Evolutionary conservation across 495 filamentous ascomycete genomes (phyloP).

Genomic region (Gamarada debralockiae): DNA sequence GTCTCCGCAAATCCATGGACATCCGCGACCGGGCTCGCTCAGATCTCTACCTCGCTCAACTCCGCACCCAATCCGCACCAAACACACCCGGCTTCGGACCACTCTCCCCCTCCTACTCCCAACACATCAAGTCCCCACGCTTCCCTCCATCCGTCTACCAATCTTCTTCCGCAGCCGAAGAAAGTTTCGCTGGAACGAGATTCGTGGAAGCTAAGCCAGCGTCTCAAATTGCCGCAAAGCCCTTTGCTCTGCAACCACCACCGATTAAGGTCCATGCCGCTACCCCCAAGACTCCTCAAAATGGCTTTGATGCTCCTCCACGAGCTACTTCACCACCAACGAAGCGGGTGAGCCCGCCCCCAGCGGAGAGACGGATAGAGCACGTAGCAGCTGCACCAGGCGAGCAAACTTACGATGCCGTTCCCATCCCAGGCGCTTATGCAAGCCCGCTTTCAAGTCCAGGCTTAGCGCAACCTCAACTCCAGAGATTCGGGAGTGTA

Average conservation of each 20-base stretch:
- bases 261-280: constrained; percentile 72
- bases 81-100: constrained; percentile 89
- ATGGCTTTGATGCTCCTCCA: constrained; percentile 20
- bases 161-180: constrained; percentile 39
- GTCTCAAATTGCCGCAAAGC: constrained; percentile 38
- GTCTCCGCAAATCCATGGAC: constrained; percentile 94
- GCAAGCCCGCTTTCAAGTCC: constrained; percentile 21
- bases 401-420: constrained; percentile 62
- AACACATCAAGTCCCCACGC: constrained; percentile 48
- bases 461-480: constrained; percentile 13
- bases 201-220: constrained; percentile 47
- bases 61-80: constrained; percentile 86
- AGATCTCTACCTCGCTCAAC: constrained; percentile 93
- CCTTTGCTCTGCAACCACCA: constrained; percentile 82
- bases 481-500: constrained; percentile 22
- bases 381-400: constrained; percentile 53
- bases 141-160: constrained; percentile 49
- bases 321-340: constrained; percentile 9
- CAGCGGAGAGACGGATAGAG: constrained; percentile 27
- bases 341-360: constrained; percentile 9
- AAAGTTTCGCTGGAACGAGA: constrained; percentile 31
- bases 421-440: constrained; percentile 66
- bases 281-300: constrained; percentile 36
- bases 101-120: constrained; percentile 50
- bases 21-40: constrained; percentile 87